Evolutionary conservation across 75 land plant genomes (phyloP), one percentile per base, ranked within the genome.

Genomic region (Selaginella moellendorffii): DNA sequence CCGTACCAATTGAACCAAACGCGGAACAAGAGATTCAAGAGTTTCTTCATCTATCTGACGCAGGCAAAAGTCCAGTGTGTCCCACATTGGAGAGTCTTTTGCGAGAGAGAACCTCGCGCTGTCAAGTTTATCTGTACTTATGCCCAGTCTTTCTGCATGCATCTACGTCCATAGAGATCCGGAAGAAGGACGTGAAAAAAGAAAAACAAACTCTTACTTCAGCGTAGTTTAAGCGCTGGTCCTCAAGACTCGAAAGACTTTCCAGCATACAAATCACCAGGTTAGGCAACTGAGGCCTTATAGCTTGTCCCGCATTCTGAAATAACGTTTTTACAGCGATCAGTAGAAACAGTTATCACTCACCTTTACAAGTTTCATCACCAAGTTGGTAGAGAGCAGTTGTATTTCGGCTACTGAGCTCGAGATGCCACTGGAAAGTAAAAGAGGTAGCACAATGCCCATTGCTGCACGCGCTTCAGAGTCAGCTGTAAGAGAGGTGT

Each of bases 31-130:
- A 0, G 42, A 10, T 54, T 81, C 86, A 22, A 95, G 69, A 42
- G 91, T 79, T 28, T 73, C 62, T 24, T 36, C 54, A 64, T 95
- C 88, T 18, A 90, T 77, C 62, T 84, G 79, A 25, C 81, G 77
- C 17, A 95, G 64, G 63, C 88, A 95, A 2, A 84, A 52, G 27
- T 95, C 97, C 56, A 95, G 88, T n/a, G 99, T 95, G 69, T 86
- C 99, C 99, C 99, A 95, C 99, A 95, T 95, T 9, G 99, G 92
- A 70, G 97, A 89, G 64, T 91, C 97, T 67, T 79, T 95, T 28
- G 99, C 91, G 66, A 86, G 82, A 56, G 99, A 80, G 68, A 95
- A 78, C 29, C 97, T 77, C 62, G 89, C 75, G 60, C 67, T 86
- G 60, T 95, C 97, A 23, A 95, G 82, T 68, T 90, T 95, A n/a